phyloP scores from a whole-genome alignment of 345 rosid genomes.

The Trapa bicornis region DNA sequence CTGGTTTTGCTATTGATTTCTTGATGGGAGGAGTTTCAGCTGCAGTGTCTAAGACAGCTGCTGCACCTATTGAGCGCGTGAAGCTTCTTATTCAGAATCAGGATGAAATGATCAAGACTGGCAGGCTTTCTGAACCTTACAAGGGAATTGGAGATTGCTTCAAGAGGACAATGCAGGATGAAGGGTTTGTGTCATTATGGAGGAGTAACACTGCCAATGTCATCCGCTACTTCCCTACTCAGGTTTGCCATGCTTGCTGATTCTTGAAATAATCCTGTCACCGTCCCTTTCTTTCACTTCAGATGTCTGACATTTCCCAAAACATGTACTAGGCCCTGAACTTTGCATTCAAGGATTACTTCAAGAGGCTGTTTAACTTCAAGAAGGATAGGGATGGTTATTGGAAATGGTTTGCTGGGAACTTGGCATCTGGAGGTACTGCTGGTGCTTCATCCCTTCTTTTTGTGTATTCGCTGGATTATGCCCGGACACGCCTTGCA shows the following conservation, averaged over 20 bases:
- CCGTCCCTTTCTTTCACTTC: background rate
- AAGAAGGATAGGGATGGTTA: no score
- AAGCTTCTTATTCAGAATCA: constrained; percentile 82
- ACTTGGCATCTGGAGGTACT: background rate
- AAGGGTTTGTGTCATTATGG: constrained; percentile 56
- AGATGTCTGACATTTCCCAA: background rate
- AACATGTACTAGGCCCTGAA: constrained; percentile 49
- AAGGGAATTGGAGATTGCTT: constrained; percentile 80
- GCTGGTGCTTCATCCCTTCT: background rate
- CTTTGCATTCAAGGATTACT: background rate
- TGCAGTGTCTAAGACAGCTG: constrained; percentile 76
- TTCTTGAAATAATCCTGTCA: background rate
- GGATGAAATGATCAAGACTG: constrained; percentile 68
- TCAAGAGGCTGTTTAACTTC: background rate
- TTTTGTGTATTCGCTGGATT: no score
- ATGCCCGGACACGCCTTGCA: no score
- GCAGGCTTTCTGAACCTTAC: constrained; percentile 73
- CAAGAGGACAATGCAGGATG: constrained; percentile 45
- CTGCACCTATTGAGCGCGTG: constrained; percentile 81
- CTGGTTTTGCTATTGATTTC: constrained; percentile 54
- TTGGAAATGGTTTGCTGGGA: background rate
- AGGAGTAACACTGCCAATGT: constrained; percentile 87
- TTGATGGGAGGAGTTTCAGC: constrained; percentile 87
- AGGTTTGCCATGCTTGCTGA: constrained; percentile 16
- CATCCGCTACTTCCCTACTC: constrained; percentile 81